A percentile compares a stretch with the other conserved stretches of the same genome.
These are phyloP conservation scores for Trichomonas vaginalis DNA, from an alignment of 208 protist species.

Conservation along the genomic window DNA sequence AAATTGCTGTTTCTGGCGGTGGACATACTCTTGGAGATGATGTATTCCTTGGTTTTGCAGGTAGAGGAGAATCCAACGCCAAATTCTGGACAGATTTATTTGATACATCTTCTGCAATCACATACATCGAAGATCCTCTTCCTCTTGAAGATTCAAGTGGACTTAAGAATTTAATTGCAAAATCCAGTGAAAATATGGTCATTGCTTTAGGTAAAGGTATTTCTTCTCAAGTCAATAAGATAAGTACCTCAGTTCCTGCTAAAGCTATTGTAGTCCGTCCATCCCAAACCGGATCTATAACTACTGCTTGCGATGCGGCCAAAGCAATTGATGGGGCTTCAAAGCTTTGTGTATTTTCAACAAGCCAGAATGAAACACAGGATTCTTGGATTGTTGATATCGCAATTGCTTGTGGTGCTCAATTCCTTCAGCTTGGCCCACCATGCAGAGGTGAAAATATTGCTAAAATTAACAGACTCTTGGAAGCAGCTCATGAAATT, in stretches of 20 bases:
- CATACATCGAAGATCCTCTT: not conserved
- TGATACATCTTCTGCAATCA: not conserved
- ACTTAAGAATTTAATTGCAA: not conserved
- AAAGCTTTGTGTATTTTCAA: not conserved
- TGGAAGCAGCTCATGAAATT: not conserved
- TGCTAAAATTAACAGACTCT: not conserved
- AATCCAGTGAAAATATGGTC: not conserved
- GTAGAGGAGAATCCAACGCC: not conserved
- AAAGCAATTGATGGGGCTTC: not conserved
- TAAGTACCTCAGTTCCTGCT: not conserved
- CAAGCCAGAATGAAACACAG: not conserved
- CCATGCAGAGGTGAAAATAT: conserved; percentile 5
- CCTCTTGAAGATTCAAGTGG: not conserved
- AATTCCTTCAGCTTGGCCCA: not conserved
- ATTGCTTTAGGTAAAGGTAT: not conserved
- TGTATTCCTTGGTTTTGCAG: not conserved
- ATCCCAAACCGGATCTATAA: not conserved
- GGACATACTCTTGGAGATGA: conserved; percentile 8
- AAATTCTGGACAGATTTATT: not conserved
- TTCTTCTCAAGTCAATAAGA: not conserved
- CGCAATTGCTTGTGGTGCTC: not conserved
- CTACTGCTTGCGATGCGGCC: not conserved
- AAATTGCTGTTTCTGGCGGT: not conserved
- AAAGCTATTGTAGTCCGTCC: not conserved
- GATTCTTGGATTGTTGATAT: not conserved